Evolutionary conservation across 805 yeast genomes (phyloP).

Genomic region (Starmerella riodocensis): DNA sequence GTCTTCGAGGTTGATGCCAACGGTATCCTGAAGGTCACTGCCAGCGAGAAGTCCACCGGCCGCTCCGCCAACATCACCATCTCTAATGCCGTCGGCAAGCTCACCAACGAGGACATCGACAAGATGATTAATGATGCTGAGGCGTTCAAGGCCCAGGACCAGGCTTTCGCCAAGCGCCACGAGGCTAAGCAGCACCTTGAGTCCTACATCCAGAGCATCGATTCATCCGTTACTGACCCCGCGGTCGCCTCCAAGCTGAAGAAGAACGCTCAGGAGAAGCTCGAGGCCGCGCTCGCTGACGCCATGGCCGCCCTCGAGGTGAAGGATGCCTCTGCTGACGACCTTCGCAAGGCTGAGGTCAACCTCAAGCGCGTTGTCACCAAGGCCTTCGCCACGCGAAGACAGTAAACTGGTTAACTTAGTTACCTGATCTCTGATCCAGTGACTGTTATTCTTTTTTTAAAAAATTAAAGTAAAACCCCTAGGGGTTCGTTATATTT

Average conservation of each 20-base stretch:
- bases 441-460: not conserved
- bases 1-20: conserved; percentile 98
- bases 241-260: conserved; percentile 93
- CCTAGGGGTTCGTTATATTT: not conserved
- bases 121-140: conserved; percentile 98
- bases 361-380: conserved; percentile 98
- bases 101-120: conserved; percentile 90
- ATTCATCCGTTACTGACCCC: conserved; percentile 95
- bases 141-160: conserved; percentile 97
- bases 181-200: conserved; percentile 99
- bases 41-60: conserved; percentile 97
- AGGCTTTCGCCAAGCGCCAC: conserved; percentile 98
- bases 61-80: conserved; percentile 96
- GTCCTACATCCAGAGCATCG: conserved; percentile 93
- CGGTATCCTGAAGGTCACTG: conserved; percentile 98
- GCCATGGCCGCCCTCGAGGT: conserved; percentile 96
- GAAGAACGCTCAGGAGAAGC: conserved; percentile 93
- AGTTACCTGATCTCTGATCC: no score
- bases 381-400: conserved; percentile 96
- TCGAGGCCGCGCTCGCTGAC: conserved; percentile 94
- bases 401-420: conserved; percentile 14
- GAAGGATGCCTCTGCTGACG: conserved; percentile 93
- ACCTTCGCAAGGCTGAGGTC: conserved; percentile 97
- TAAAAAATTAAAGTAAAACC: not conserved
- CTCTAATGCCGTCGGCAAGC: conserved; percentile 98